Percentiles rank a stretch among this genome's conserved stretches.
phyloP scores from a whole-genome alignment of 148 eudicot species.

The Chenopodium suecicum region DNA sequence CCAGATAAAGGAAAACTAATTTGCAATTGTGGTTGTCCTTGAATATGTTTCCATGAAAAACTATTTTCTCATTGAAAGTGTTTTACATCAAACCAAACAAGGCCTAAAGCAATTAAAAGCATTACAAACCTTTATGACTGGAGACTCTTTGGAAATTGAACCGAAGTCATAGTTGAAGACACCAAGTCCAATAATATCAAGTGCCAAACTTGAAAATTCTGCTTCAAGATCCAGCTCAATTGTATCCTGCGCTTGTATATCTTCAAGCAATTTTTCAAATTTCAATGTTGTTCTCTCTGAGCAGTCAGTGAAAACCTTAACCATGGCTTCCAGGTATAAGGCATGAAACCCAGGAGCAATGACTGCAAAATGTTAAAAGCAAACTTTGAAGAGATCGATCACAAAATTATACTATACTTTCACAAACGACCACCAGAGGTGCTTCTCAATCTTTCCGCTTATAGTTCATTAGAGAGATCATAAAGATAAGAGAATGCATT shows the following conservation, averaged over 20 bases:
- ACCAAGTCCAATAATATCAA: constrained; percentile 97
- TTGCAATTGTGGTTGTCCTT: no score
- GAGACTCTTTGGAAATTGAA: constrained; percentile 93
- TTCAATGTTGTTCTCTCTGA: constrained; percentile 65
- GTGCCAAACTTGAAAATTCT: constrained; percentile 95
- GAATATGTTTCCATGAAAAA: no score
- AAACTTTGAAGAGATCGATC: background rate
- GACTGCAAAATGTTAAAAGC: constrained; percentile 46
- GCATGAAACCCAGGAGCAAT: constrained; percentile 97
- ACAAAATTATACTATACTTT: background rate
- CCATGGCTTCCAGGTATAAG: constrained; percentile 95
- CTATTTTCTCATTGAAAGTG: no score
- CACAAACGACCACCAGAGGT: background rate
- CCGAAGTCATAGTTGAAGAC: constrained; percentile 97
- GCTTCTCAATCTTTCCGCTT: background rate
- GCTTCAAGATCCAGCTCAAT: constrained; percentile 94
- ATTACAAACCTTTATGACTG: constrained; percentile 76
- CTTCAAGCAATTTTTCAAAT: constrained; percentile 69
- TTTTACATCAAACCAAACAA: no score
- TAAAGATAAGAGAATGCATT: background rate
- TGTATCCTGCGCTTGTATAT: constrained; percentile 35
- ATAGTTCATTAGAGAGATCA: background rate
- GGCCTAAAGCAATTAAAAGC: constrained; percentile 3
- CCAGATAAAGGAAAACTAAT: no score
- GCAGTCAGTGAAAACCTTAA: constrained; percentile 71